Conservation (phyloP, 768 basidiomycete species). For the Lactarius indigo region DNA sequence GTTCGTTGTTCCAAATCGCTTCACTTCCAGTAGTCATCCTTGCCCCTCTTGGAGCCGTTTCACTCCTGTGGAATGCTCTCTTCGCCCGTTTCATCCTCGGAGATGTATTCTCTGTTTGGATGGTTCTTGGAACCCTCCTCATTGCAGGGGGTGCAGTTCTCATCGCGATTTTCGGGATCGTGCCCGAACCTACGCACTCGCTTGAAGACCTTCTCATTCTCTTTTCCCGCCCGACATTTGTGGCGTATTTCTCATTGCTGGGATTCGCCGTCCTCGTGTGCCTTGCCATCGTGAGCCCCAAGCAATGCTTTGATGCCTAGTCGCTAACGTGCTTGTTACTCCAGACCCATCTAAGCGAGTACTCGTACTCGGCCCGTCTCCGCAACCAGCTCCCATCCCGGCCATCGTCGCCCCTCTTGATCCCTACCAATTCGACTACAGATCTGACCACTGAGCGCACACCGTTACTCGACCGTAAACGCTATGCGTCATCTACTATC, state of each 20-base stretch:
- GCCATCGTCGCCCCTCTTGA: slow-evolving; percentile 31
- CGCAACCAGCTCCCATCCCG: slow-evolving; percentile 37
- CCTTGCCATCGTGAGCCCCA: slow-evolving; percentile 56
- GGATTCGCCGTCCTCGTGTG: slow-evolving; percentile 55
- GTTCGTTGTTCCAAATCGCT: slow-evolving; percentile 88
- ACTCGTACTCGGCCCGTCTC: slow-evolving; percentile 45
- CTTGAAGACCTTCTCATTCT: slow-evolving; percentile 79
- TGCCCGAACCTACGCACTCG: slow-evolving; percentile 81
- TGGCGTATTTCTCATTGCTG: slow-evolving; percentile 76
- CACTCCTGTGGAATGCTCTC: slow-evolving; percentile 91
- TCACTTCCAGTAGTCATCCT: slow-evolving; percentile 93
- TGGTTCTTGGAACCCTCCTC: slow-evolving; percentile 81
- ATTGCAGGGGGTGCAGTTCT: slow-evolving; percentile 87
- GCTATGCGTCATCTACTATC: slow-evolving; percentile 31
- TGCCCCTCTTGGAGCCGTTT: slow-evolving; percentile 89
- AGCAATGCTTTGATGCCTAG: neutral
- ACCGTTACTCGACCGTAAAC: slow-evolving; percentile 48
- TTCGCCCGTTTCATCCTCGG: slow-evolving; percentile 83
- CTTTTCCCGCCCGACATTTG: slow-evolving; percentile 72
- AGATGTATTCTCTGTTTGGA: slow-evolving; percentile 80
- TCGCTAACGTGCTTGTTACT: slow-evolving; percentile 2
- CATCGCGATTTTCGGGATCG: slow-evolving; percentile 89
- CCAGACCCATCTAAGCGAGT: slow-evolving; percentile 75
- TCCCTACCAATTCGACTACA: slow-evolving; percentile 28
- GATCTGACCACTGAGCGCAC: slow-evolving; percentile 45